Evolutionary conservation across 495 filamentous ascomycete species (phyloP).

Genomic region (Astrocystis sublimbata): DNA sequence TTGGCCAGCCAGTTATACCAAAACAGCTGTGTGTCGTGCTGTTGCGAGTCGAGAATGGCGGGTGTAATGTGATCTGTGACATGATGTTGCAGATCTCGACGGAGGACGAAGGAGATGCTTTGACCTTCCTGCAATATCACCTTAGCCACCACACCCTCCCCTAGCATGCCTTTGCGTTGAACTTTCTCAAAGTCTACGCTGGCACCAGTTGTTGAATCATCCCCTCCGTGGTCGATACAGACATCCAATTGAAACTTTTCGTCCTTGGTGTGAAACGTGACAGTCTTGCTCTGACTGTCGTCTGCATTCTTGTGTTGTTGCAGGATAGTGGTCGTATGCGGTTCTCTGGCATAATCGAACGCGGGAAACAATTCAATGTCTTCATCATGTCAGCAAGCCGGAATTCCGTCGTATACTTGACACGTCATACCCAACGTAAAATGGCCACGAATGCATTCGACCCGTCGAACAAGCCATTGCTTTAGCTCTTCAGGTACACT

Average conservation of each 20-base stretch:
- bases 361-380: slow-evolving; percentile 69
- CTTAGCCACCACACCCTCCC: slow-evolving; percentile 60
- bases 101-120: slow-evolving; percentile 64
- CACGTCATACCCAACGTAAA: slow-evolving; percentile 51
- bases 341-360: slow-evolving; percentile 64
- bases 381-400: slow-evolving; percentile 15
- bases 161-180: slow-evolving; percentile 50
- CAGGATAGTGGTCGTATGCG: slow-evolving; percentile 55
- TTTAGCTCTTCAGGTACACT: slow-evolving; percentile 56
- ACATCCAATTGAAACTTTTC: slow-evolving; percentile 65
- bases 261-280: slow-evolving; percentile 59
- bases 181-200: slow-evolving; percentile 54
- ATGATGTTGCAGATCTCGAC: slow-evolving; percentile 55
- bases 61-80: slow-evolving; percentile 54
- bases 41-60: slow-evolving; percentile 56
- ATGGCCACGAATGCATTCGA: slow-evolving; percentile 66
- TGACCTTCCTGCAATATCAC: slow-evolving; percentile 64
- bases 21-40: slow-evolving; percentile 64
- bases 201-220: slow-evolving; percentile 48
- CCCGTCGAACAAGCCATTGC: slow-evolving; percentile 62
- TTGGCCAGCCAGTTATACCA: slow-evolving; percentile 73
- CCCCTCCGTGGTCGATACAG: slow-evolving; percentile 59
- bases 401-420: background rate
- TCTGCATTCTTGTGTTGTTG: slow-evolving; percentile 36
- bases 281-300: slow-evolving; percentile 54